These are phyloP conservation scores for Xylaria castorea DNA, from an alignment of 495 filamentous ascomycete species.

Conservation along the genomic window DNA sequence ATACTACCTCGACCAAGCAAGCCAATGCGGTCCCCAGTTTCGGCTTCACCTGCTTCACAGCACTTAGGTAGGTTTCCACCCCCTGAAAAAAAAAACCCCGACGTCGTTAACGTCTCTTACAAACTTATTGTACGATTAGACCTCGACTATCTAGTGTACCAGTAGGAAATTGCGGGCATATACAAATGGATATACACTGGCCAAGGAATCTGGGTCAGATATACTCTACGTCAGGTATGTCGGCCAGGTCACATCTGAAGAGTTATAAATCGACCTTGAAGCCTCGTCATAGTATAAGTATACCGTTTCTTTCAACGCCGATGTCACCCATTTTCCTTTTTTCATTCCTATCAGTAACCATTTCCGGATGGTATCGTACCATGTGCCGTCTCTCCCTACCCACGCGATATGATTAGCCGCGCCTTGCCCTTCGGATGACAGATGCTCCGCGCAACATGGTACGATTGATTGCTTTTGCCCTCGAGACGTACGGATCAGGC, in stretches of 20 bases:
- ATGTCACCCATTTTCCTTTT: not conserved
- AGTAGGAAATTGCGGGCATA: too few relatives aligned
- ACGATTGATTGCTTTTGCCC: slow-evolving; percentile 27
- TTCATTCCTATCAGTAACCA: not conserved
- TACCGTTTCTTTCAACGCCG: not conserved
- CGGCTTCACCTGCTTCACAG: slow-evolving; percentile 18
- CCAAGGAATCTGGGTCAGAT: not conserved
- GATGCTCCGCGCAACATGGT: slow-evolving; percentile 11
- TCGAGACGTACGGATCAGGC: not conserved
- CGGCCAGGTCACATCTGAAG: not conserved
- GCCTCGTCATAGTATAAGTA: not conserved
- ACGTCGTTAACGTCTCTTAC: not conserved
- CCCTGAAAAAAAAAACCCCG: not conserved
- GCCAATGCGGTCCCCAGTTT: slow-evolving; percentile 9
- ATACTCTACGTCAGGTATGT: not conserved
- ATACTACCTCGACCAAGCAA: not conserved
- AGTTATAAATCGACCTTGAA: not conserved
- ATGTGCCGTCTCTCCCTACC: not conserved
- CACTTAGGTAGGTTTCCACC: not conserved
- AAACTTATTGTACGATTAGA: not conserved
- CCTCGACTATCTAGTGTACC: too few relatives aligned
- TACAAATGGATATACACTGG: too few relatives aligned
- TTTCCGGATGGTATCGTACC: not conserved
- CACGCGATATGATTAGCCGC: slow-evolving; percentile 12
- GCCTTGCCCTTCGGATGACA: slow-evolving; percentile 3